A percentile compares a stretch with the other conserved stretches of the same genome.
phyloP scores from a whole-genome alignment of 192 early-diverging fungal genomes.

The Rhizoclosmatium globosum region DNA sequence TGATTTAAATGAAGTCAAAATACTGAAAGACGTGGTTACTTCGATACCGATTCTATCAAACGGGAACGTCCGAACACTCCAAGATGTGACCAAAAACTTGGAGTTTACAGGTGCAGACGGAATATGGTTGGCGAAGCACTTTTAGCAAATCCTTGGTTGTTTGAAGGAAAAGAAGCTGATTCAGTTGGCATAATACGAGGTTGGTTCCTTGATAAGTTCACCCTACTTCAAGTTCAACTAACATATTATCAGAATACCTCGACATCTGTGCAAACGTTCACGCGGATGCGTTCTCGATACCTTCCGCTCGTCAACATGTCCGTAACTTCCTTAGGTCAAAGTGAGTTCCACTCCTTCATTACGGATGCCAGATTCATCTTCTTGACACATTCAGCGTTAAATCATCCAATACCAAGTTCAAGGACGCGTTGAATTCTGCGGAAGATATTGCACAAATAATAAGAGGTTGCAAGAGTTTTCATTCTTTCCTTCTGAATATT shows the following conservation, averaged over 20 bases:
- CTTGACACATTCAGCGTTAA: not conserved
- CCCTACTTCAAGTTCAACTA: not conserved
- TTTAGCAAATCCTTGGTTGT: slow-evolving; percentile 29
- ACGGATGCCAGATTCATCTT: not conserved
- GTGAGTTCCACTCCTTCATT: not conserved
- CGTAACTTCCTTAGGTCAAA: slow-evolving; percentile 24
- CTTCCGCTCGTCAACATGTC: slow-evolving; percentile 23
- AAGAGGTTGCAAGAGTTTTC: not conserved
- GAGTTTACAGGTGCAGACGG: slow-evolving; percentile 26
- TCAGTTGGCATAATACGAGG: slow-evolving; percentile 11
- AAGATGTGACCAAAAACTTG: slow-evolving; percentile 18
- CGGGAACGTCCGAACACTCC: slow-evolving; percentile 16
- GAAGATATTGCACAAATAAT: not conserved
- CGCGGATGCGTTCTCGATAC: slow-evolving; percentile 24
- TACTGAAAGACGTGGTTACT: not conserved
- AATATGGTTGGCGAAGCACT: slow-evolving; percentile 37
- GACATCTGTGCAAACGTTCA: slow-evolving; percentile 14
- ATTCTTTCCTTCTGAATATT: not conserved
- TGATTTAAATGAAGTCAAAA: slow-evolving; percentile 1
- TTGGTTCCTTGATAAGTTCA: not conserved
- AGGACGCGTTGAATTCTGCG: slow-evolving; percentile 2
- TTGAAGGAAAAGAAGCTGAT: slow-evolving; percentile 19
- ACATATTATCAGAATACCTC: slow-evolving; percentile 16
- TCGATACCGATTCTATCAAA: slow-evolving; percentile 25
- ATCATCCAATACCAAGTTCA: slow-evolving; percentile 15